Evolutionary conservation across 2,329 filamentous ascomycete species (phyloP).

Genomic region (Talaromyces sp.): DNA sequence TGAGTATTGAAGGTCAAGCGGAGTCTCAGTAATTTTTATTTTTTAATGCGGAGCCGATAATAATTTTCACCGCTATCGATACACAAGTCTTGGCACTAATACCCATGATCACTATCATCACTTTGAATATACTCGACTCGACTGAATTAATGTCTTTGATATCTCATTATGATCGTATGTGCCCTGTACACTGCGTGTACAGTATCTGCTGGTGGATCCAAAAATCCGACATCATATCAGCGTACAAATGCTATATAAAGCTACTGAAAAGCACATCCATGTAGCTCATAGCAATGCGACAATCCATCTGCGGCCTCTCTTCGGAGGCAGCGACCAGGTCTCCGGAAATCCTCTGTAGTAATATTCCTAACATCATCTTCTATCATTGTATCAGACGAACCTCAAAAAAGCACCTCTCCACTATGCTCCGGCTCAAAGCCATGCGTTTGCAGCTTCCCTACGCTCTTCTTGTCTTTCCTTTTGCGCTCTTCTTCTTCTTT

Average conservation of each 20-base stretch:
- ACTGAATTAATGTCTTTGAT: not conserved
- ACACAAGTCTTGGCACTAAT: constrained; percentile 28
- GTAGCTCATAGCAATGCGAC: not conserved
- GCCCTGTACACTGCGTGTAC: not conserved
- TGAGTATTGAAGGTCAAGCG: not conserved
- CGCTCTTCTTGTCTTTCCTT: constrained; percentile 66
- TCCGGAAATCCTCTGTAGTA: not conserved
- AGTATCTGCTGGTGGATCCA: not conserved
- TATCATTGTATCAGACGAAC: not conserved
- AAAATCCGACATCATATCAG: not conserved
- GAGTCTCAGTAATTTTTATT: constrained; percentile 21
- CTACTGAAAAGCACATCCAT: not conserved
- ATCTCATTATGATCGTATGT: not conserved
- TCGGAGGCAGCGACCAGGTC: not conserved
- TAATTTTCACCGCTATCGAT: constrained; percentile 30
- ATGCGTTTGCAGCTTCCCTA: constrained; percentile 68
- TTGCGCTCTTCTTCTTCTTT: constrained; percentile 67
- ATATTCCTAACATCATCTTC: not conserved
- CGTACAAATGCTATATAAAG: not conserved
- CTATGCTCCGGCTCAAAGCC: constrained; percentile 86
- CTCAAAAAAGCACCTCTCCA: constrained; percentile 68
- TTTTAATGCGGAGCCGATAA: constrained; percentile 24
- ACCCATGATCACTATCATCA: not conserved
- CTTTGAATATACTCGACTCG: too few species aligned
- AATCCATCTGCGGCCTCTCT: not conserved